These are phyloP conservation scores for Sphaerostilbella broomeana DNA, from an alignment of 2,329 filamentous ascomycete species.

Conservation along the genomic window DNA sequence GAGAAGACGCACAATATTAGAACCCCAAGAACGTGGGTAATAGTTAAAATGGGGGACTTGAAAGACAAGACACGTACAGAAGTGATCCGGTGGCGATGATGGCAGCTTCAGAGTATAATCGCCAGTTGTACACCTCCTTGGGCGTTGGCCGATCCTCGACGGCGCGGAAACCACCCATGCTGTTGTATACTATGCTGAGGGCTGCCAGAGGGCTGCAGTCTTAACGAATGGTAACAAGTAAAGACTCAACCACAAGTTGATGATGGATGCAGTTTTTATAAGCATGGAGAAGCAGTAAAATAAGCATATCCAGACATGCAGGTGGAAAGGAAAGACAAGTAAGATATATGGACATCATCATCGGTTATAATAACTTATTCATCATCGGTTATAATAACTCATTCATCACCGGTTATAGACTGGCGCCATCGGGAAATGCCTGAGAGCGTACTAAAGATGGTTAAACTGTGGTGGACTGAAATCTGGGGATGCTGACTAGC, in stretches of 20 bases:
- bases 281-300: neutral
- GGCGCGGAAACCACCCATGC: constrained; percentile 36
- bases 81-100: constrained; percentile 43
- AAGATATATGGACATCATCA: constrained; percentile 3
- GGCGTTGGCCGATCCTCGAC: constrained; percentile 51
- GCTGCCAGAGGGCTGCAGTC: neutral
- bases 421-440: constrained; percentile 6
- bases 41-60: too few species aligned
- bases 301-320: neutral
- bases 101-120: constrained; percentile 40
- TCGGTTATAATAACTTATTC: too few species aligned
- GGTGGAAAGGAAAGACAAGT: neutral
- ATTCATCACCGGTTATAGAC: neutral
- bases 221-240: neutral
- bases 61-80: constrained; percentile 25
- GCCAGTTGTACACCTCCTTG: constrained; percentile 48
- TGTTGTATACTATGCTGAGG: constrained; percentile 2
- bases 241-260: neutral
- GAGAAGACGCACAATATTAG: too few species aligned
- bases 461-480: constrained; percentile 5
- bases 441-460: constrained; percentile 7
- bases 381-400: too few species aligned
- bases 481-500: neutral
- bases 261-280: neutral
- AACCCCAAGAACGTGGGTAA: too few species aligned